A percentile compares a stretch with the other conserved stretches of the same genome.
These are phyloP conservation scores for Psilocybe subaeruginosa DNA, from an alignment of 768 basidiomycete species.

Conservation along the genomic window DNA sequence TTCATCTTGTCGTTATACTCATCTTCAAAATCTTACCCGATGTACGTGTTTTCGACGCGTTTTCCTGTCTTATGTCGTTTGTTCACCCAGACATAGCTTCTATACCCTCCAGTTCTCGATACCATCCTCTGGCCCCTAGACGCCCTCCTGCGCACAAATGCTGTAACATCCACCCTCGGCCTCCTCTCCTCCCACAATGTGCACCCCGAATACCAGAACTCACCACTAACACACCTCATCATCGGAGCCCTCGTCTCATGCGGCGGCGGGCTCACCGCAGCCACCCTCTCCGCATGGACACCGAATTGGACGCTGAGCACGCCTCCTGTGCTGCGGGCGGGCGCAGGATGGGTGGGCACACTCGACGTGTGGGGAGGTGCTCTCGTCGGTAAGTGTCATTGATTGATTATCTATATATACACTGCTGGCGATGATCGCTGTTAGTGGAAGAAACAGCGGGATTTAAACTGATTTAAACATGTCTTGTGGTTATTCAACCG, in stretches of 20 bases:
- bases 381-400: constrained; percentile 36
- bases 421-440: neutral
- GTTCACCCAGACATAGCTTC: constrained; percentile 22
- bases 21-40: constrained; percentile 42
- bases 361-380: constrained; percentile 58
- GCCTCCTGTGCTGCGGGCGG: constrained; percentile 46
- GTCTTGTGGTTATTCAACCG: too few species aligned
- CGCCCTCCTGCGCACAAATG: constrained; percentile 46
- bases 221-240: constrained; percentile 48
- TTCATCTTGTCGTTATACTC: constrained; percentile 46
- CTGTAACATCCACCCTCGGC: constrained; percentile 39
- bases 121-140: constrained; percentile 53
- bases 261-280: constrained; percentile 47
- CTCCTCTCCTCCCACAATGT: constrained; percentile 35
- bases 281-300: constrained; percentile 46
- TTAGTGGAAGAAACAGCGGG: too few species aligned
- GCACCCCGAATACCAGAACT: constrained; percentile 37
- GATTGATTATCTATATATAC: neutral
- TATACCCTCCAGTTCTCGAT: constrained; percentile 39
- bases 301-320: constrained; percentile 47
- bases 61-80: constrained; percentile 3
- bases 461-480: too few species aligned
- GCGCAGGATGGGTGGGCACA: constrained; percentile 40
- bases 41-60: constrained; percentile 26
- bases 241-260: constrained; percentile 50